Evolutionary conservation across 805 yeast genomes (phyloP), one percentile per base, ranked within the genome.

Genomic region (Cyberlindnera suaveolens): DNA sequence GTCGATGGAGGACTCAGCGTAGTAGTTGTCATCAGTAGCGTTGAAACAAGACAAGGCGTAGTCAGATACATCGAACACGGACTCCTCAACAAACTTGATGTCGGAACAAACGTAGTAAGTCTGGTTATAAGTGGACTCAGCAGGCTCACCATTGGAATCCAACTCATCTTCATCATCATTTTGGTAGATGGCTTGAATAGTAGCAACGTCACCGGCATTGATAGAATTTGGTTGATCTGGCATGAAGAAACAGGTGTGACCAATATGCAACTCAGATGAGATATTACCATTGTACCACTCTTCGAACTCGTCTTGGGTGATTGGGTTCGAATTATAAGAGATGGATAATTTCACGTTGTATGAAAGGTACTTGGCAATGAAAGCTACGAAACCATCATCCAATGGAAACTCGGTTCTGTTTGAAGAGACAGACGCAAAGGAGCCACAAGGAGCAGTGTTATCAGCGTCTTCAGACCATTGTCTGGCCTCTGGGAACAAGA

Each of bases 31-130:
- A 47, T 63, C 59, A 36, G 73, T 64, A 40, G 70, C 68, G 48
- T 69, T 69, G 66, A 69, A 69, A 54, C 74, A 69, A 34, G 63
- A 50, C 26, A 58, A 46, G 8, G 73, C 68, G 36, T 41, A 52
- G 31, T 56, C 58, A 8, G 70, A 45, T 30, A 60, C 53, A 38
- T 65, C 59, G 50, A 68, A 67, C 31, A 67, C 71, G 7, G 60
- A 54, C 44, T 63, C 67, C 52, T 67, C 71, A 41, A 71, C 75
- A 46, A 68, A 71, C n/a, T 39, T 49, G 46, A 71, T 50, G 48
- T 71, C 76, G 26, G 76, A 63, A 58, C 75, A 71, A 35, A 70
- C 72, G 50, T 67, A 71, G 54, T 62, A 73, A 16, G 75, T 69
- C 38, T 64, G 60, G 48, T 71, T 71, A 19, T 48, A 37, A 14